A percentile compares a stretch with the other conserved stretches of the same genome.
Conservation (phyloP, 441 rosid species). For the Populus hybrid region DNA sequence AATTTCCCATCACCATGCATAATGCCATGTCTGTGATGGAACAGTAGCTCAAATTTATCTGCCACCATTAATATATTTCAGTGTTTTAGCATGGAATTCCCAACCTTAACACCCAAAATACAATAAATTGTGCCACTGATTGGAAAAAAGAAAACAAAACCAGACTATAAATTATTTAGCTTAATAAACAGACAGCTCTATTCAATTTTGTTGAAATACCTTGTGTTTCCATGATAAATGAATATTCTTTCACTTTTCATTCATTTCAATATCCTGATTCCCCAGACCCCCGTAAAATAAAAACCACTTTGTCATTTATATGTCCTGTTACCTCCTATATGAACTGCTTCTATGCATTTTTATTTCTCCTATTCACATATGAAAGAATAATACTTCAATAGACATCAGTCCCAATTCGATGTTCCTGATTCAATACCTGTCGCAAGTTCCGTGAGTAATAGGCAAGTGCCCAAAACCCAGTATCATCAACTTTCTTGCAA, state of each 20-base stretch:
- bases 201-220: background rate
- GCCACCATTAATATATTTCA: conserved; percentile 32
- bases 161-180: background rate
- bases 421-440: conserved; percentile 48
- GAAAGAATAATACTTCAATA: background rate
- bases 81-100: background rate
- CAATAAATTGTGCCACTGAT: background rate
- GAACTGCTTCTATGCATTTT: background rate
- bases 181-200: background rate
- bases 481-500: conserved; percentile 68
- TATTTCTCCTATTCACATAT: background rate
- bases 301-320: background rate
- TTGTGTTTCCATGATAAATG: background rate
- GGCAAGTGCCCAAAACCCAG: conserved; percentile 77
- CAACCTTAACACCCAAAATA: background rate
- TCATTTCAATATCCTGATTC: background rate
- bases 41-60: conserved; percentile 83
- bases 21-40: conserved; percentile 45
- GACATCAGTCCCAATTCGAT: background rate
- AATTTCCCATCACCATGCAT: conserved; percentile 72
- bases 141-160: background rate
- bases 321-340: background rate
- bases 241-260: background rate
- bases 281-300: too few relatives aligned
- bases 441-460: conserved; percentile 62